phyloP scores from a whole-genome alignment of 2,329 filamentous ascomycete genomes.

The Calcarisporium arbuscula region DNA sequence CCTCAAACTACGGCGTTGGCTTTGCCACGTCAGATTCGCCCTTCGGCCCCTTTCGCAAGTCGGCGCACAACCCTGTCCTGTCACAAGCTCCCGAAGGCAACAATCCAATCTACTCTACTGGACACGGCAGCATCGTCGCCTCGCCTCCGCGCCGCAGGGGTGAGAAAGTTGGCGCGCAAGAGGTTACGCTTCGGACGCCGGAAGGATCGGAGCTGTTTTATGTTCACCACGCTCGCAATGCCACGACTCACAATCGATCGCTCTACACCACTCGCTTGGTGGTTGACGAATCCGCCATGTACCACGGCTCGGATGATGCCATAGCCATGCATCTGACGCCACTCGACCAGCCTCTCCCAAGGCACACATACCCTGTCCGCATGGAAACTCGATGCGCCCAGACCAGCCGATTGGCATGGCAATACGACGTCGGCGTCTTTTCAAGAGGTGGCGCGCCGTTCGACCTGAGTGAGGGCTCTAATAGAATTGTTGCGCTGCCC shows the following conservation, averaged over 20 bases:
- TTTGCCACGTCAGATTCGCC: conserved; percentile 26
- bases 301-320: conserved; percentile 20
- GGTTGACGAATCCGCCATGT: conserved; percentile 15
- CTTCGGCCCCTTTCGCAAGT: conserved; percentile 25
- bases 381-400: conserved; percentile 12
- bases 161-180: conserved; percentile 20
- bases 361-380: conserved; percentile 21
- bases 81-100: conserved; percentile 20
- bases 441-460: conserved; percentile 16
- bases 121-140: conserved; percentile 27
- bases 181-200: conserved; percentile 22
- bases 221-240: conserved; percentile 26
- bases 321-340: conserved; percentile 23
- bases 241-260: conserved; percentile 18
- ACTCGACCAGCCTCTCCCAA: conserved; percentile 23
- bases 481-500: conserved; percentile 18
- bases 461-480: conserved; percentile 17
- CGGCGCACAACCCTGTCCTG: conserved; percentile 23
- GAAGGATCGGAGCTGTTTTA: conserved; percentile 26
- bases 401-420: not conserved
- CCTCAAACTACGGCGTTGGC: conserved; percentile 30
- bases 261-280: conserved; percentile 27
- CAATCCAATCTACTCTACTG: conserved; percentile 25
- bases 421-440: conserved; percentile 13
- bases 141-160: conserved; percentile 17